Evolutionary conservation across 805 yeast genomes (phyloP).

Genomic region (Blastobotrys peoriensis): DNA sequence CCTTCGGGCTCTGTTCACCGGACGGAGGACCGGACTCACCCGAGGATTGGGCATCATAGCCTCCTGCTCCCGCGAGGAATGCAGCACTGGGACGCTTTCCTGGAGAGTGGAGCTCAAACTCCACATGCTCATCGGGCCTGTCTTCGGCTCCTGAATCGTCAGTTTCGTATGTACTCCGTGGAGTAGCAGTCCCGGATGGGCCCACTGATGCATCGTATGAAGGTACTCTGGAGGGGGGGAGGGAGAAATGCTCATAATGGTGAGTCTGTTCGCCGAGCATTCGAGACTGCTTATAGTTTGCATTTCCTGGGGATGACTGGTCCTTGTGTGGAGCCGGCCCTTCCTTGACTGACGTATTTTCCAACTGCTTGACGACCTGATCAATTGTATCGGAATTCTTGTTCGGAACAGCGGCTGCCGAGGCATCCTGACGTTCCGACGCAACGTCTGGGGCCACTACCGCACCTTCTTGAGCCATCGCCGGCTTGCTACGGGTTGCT

Average conservation of each 20-base stretch:
- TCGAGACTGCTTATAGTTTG: conserved; percentile 19
- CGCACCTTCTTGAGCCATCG: too few species aligned
- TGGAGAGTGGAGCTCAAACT: background rate
- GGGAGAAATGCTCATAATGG: conserved; percentile 27
- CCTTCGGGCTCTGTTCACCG: background rate
- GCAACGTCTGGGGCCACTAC: too few species aligned
- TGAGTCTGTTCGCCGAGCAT: conserved; percentile 25
- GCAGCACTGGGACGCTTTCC: conserved; percentile 11
- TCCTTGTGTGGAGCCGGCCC: too few species aligned
- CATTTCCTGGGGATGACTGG: too few species aligned
- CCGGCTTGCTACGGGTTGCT: too few species aligned
- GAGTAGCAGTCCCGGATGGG: conserved; percentile 3
- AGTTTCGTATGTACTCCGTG: background rate
- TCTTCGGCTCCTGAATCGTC: background rate
- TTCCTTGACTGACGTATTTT: too few species aligned
- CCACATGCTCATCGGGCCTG: background rate
- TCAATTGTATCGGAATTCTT: too few species aligned
- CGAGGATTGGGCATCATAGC: background rate
- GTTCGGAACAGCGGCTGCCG: too few species aligned
- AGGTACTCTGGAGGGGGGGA: conserved; percentile 26
- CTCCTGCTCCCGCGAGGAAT: conserved; percentile 8
- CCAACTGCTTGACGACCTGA: background rate
- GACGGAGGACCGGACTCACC: conserved; percentile 1
- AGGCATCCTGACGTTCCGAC: too few species aligned
- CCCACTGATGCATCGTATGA: conserved; percentile 9